Evolutionary conservation across 768 basidiomycete species (phyloP).

Genomic region (Psilocybe azurescens): DNA sequence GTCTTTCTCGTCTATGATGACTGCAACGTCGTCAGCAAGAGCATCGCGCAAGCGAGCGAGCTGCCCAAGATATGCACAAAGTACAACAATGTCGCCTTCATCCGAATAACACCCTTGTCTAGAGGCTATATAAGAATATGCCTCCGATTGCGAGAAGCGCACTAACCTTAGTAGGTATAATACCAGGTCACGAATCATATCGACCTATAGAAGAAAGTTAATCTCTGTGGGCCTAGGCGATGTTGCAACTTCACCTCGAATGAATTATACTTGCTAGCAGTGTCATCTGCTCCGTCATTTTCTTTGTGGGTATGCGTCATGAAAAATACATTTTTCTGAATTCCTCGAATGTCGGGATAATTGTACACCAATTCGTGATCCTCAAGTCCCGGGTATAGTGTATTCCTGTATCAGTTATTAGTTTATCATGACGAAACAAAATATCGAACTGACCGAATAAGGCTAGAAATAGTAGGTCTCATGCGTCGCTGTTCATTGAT

Average conservation of each 20-base stretch:
- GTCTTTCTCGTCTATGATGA: conserved; percentile 74
- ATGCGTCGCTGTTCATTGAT: conserved; percentile 79
- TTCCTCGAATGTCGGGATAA: conserved; percentile 65
- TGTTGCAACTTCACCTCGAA: conserved; percentile 56
- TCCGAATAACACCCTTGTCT: conserved; percentile 51
- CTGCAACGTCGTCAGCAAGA: conserved; percentile 51
- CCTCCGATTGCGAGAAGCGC: background rate
- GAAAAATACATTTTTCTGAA: conserved; percentile 71
- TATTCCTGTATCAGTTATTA: conserved; percentile 41
- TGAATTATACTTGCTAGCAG: conserved; percentile 65
- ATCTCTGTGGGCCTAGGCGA: background rate
- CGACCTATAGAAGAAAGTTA: conserved; percentile 33
- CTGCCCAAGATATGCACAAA: conserved; percentile 54
- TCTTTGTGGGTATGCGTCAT: conserved; percentile 66
- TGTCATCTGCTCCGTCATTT: conserved; percentile 64
- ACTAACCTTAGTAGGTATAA: conserved; percentile 45
- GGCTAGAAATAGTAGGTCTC: conserved; percentile 69
- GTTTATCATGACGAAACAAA: conserved; percentile 2
- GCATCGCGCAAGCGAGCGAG: conserved; percentile 45
- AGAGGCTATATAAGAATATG: background rate
- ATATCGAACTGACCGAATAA: conserved; percentile 51
- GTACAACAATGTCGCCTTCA: conserved; percentile 52
- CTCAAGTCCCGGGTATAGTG: conserved; percentile 63
- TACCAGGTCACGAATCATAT: conserved; percentile 50
- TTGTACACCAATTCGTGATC: conserved; percentile 57